These are phyloP conservation scores for Phytophthora sojae DNA, from an alignment of 352 stramenopile species.

Conservation along the genomic window DNA sequence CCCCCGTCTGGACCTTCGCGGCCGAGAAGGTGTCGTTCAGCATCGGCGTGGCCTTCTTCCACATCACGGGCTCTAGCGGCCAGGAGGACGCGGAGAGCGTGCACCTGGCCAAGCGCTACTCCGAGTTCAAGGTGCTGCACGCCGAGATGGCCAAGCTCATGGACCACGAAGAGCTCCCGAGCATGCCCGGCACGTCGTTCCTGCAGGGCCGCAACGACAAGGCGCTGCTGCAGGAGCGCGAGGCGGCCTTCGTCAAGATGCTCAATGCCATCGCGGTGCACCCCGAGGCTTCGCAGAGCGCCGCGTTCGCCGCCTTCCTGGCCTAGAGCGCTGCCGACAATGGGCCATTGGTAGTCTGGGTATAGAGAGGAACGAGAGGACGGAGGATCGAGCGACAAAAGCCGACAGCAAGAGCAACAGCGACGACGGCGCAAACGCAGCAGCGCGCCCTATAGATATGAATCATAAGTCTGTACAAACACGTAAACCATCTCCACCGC, in stretches of 20 bases:
- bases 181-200: slow-evolving; percentile 59
- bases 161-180: slow-evolving; percentile 59
- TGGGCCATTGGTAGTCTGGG: slow-evolving; percentile 29
- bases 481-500: slow-evolving; percentile 11
- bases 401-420: slow-evolving; percentile 10
- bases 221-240: slow-evolving; percentile 61
- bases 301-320: slow-evolving; percentile 55
- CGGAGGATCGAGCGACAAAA: not conserved
- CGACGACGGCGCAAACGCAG: not conserved
- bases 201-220: slow-evolving; percentile 60
- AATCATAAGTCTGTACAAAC: slow-evolving; percentile 33
- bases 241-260: slow-evolving; percentile 65
- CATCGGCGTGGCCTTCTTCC: slow-evolving; percentile 56
- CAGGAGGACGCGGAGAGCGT: slow-evolving; percentile 40
- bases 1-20: slow-evolving; percentile 36
- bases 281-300: slow-evolving; percentile 50
- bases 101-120: slow-evolving; percentile 74
- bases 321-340: slow-evolving; percentile 35
- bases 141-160: slow-evolving; percentile 63
- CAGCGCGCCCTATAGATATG: slow-evolving; percentile 30
- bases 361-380: slow-evolving; percentile 10
- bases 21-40: slow-evolving; percentile 52
- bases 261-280: slow-evolving; percentile 72
- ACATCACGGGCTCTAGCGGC: slow-evolving; percentile 48
- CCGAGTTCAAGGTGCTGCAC: slow-evolving; percentile 79